Base-by-base conservation (phyloP, 225 moss, liverwort and hornwort genomes). In the Anthoceros angustus region DNA sequence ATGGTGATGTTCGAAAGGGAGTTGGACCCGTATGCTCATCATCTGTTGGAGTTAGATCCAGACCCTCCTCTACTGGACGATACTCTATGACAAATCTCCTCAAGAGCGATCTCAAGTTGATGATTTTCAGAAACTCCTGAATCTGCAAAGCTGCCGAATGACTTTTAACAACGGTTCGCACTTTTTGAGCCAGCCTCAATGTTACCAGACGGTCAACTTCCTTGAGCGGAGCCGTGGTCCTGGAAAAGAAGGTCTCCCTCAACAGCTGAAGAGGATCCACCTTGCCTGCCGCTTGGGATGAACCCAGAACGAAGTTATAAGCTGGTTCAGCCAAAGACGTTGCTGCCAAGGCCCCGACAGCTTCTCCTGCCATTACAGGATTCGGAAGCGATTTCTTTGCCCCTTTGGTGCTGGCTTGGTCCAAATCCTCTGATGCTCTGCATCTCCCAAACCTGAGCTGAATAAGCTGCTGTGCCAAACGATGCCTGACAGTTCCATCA, bases 281-380 rank as follows among this genome's bases (percentile, higher is more conserved):
- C 14, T 15, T 55, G 10, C 55, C 55, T 15, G 80, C 71, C 67
- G 78, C 76, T 68, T 98, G 87, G 62, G 85, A 80, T 0, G 89
- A 81, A 73, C 92, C 89, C 74, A 98, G 77, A 69, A 79, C 92
- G 49, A 87, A 74, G 68, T 89, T 79, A 63, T 98, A 98, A 12
- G 89, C 86, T 60, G 92, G 98, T 71, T 98, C 98, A 25, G 87
- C 76, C 71, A 91, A 75, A 39, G 98, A 78, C 42, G 87, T 92
- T 40, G 98, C 92, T 66, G 98, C 98, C 46, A 89, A 7, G 63
- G 82, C 78, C 48, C 98, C 98, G 7, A 98, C 92, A 72, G 98
- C 77, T 79, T 98, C 98, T 70, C 98, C 98, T 62, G 89, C 86
- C 64, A 83, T 78, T 41, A 74, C 69, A 32, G 73, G 72, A 76